phyloP scores from a whole-genome alignment of 2,329 filamentous ascomycete genomes.

The Mariannaea sp. region DNA sequence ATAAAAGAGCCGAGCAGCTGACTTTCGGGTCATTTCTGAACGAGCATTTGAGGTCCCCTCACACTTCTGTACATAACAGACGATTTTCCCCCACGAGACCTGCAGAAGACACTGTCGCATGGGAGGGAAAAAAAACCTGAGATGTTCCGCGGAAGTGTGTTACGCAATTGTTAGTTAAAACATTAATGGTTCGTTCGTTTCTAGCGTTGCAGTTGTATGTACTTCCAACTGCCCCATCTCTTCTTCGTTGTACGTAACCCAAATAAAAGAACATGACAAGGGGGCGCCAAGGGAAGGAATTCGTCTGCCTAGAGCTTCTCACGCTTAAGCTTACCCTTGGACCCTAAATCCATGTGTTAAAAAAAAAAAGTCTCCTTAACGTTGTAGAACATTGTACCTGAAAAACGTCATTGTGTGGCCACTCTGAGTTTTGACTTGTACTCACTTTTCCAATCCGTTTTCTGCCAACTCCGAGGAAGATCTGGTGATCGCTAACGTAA shows the following conservation, averaged over 20 bases:
- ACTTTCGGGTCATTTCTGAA: background rate
- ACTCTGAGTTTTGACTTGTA: background rate
- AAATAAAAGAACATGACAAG: background rate
- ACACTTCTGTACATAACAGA: background rate
- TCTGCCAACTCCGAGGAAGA: background rate
- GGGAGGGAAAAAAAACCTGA: no score
- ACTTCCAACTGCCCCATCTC: no score
- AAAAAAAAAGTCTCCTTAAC: slow-evolving; percentile 10
- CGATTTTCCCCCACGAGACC: background rate
- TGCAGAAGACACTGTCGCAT: background rate
- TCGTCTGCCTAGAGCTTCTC: slow-evolving; percentile 15
- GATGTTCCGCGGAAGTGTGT: no score
- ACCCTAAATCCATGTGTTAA: slow-evolving; percentile 23
- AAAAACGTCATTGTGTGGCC: slow-evolving; percentile 3
- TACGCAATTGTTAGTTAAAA: no score
- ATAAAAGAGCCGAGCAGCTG: no score
- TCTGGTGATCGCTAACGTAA: background rate
- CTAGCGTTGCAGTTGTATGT: no score
- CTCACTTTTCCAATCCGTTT: background rate
- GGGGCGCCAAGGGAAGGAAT: background rate
- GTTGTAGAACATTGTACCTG: slow-evolving; percentile 9
- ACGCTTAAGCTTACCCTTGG: slow-evolving; percentile 37
- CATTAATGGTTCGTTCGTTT: background rate
- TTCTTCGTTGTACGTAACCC: slow-evolving; percentile 7
- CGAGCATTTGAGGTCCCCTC: background rate